phyloP scores from a whole-genome alignment of 2,329 filamentous ascomycete genomes.

The Aureobasidium namibiae region DNA sequence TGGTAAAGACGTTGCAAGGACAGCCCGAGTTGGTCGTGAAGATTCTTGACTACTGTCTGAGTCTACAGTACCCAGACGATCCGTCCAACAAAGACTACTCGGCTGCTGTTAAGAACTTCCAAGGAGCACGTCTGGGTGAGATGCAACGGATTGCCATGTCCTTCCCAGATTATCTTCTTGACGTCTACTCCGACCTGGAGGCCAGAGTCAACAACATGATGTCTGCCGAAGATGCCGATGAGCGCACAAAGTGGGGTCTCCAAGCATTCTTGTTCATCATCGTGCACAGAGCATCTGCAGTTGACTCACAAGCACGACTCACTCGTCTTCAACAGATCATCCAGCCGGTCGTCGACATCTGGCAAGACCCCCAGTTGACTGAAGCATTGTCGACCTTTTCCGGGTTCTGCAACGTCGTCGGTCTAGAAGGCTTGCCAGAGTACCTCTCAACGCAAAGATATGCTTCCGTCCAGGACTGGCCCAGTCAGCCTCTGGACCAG shows the following conservation, averaged over 20 bases:
- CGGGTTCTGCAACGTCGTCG: conserved; percentile 72
- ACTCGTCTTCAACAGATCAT: conserved; percentile 69
- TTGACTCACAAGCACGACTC: conserved; percentile 64
- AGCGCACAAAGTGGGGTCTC: conserved; percentile 77
- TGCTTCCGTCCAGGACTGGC: conserved; percentile 75
- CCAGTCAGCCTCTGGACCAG: conserved; percentile 63
- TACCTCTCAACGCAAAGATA: conserved; percentile 70
- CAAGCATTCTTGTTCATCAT: conserved; percentile 91
- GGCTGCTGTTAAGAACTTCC: conserved; percentile 83
- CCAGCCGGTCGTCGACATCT: conserved; percentile 70
- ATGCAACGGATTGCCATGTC: conserved; percentile 80
- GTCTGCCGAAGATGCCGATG: conserved; percentile 63
- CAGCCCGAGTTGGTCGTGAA: conserved; percentile 63
- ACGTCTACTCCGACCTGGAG: conserved; percentile 79
- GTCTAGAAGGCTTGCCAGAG: conserved; percentile 68
- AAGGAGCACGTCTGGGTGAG: conserved; percentile 76
- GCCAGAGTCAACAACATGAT: conserved; percentile 73
- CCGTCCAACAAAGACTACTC: conserved; percentile 66
- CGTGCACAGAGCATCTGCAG: conserved; percentile 69
- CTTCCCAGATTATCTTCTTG: conserved; percentile 82
- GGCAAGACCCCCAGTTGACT: conserved; percentile 64
- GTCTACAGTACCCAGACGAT: conserved; percentile 68
- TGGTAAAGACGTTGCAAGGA: conserved; percentile 11
- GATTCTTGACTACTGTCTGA: conserved; percentile 82
- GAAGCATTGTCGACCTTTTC: conserved; percentile 64